phyloP scores from a whole-genome alignment of 805 yeast species.

The Candida methanosorbosa region DNA sequence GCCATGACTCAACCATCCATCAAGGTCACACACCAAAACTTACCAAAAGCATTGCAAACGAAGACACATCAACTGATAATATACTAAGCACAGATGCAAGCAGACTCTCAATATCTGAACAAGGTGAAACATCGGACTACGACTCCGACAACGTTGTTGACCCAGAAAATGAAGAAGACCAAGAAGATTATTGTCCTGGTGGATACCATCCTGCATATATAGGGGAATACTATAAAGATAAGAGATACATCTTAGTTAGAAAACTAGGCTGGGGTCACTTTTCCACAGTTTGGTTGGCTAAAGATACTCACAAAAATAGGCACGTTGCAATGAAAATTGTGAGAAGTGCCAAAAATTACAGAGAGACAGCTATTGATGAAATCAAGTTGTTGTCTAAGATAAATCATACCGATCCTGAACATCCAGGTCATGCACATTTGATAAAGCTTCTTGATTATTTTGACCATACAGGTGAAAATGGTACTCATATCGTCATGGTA shows the following conservation, averaged over 20 bases:
- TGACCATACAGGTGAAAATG: slow-evolving; percentile 83
- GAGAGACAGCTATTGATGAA: slow-evolving; percentile 94
- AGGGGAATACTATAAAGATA: slow-evolving; percentile 74
- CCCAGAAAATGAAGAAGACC: slow-evolving; percentile 68
- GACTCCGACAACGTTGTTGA: slow-evolving; percentile 24
- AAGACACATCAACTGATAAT: neutral
- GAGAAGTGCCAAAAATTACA: slow-evolving; percentile 57
- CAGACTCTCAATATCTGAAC: slow-evolving; percentile 7
- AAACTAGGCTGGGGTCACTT: slow-evolving; percentile 99
- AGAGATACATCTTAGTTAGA: slow-evolving; percentile 68
- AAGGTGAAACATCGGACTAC: slow-evolving; percentile 14
- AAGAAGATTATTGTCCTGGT: slow-evolving; percentile 79
- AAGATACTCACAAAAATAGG: slow-evolving; percentile 40
- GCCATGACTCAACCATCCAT: slow-evolving; percentile 7
- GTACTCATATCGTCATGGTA: slow-evolving; percentile 92
- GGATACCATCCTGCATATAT: slow-evolving; percentile 93
- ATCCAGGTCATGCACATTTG: slow-evolving; percentile 77
- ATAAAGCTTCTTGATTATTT: slow-evolving; percentile 78
- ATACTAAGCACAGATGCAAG: neutral
- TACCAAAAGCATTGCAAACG: neutral
- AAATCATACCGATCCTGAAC: slow-evolving; percentile 51
- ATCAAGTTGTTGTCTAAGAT: slow-evolving; percentile 67
- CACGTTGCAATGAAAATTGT: slow-evolving; percentile 96
- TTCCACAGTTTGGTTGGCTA: slow-evolving; percentile 91
- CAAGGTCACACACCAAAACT: slow-evolving; percentile 1